Evolutionary conservation across 129 eudicot species (phyloP).

Genomic region (Flaveria sonorensis): DNA sequence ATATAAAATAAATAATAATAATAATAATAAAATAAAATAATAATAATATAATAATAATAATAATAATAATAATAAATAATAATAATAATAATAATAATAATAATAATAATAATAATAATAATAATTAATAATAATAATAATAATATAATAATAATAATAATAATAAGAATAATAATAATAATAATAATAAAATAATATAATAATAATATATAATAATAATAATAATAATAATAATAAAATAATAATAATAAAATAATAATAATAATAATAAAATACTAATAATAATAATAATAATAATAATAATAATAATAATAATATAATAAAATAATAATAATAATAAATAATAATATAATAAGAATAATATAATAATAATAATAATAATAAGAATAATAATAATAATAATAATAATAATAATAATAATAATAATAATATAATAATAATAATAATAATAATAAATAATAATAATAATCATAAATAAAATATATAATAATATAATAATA

Average conservation of each 20-base stretch:
- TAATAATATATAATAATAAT: neutral
- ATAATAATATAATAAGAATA: too few species aligned
- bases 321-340: neutral
- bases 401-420: neutral
- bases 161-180: neutral
- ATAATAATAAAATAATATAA: too few species aligned
- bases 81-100: neutral
- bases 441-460: neutral
- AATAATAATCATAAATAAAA: too few species aligned
- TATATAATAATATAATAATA: too few species aligned
- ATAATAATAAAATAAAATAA: too few species aligned
- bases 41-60: too few species aligned
- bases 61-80: neutral
- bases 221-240: neutral
- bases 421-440: too few species aligned
- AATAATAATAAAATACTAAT: neutral
- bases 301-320: neutral
- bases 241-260: neutral
- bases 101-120: neutral
- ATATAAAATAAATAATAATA: neutral
- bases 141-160: neutral
- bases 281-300: neutral
- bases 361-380: neutral
- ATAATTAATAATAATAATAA: too few species aligned
- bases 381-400: neutral